These are phyloP conservation scores for Xylaria hypoxylon DNA, from an alignment of 2,329 filamentous ascomycete species.

Conservation along the genomic window DNA sequence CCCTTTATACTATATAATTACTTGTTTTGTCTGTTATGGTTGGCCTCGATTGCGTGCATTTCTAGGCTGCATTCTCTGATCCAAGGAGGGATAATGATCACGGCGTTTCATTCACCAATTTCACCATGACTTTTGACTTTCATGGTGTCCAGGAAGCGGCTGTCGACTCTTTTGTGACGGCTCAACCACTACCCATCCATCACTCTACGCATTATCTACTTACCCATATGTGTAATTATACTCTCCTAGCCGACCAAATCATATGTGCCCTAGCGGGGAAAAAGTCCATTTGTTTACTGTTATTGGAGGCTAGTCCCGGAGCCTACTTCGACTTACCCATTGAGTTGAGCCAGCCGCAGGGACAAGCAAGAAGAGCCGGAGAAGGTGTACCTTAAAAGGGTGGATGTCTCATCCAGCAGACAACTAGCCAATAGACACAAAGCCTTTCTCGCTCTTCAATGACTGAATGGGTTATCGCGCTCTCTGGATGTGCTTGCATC, in stretches of 20 bases:
- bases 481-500: neutral
- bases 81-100: slow-evolving; percentile 5
- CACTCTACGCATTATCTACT: slow-evolving; percentile 6
- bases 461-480: neutral
- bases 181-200: slow-evolving; percentile 6
- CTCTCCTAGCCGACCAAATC: neutral
- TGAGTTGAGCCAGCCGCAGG: too few relatives aligned
- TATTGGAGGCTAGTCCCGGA: neutral
- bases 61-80: slow-evolving; percentile 30
- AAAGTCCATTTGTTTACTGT: neutral
- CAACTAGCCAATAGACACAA: neutral
- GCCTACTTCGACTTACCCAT: neutral
- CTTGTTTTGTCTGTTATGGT: slow-evolving; percentile 14
- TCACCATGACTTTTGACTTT: slow-evolving; percentile 4
- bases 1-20: slow-evolving; percentile 28
- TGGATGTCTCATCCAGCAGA: neutral
- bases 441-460: neutral
- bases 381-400: neutral
- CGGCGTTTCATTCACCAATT: slow-evolving; percentile 17
- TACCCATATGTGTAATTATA: slow-evolving; percentile 15
- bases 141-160: slow-evolving; percentile 14
- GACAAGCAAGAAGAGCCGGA: neutral
- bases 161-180: neutral
- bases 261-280: neutral
- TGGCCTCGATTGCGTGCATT: slow-evolving; percentile 30